A percentile compares a stretch with the other conserved stretches of the same genome.
phyloP scores from a whole-genome alignment of 768 basidiomycete species.

The Fistulinella prunicolor region DNA sequence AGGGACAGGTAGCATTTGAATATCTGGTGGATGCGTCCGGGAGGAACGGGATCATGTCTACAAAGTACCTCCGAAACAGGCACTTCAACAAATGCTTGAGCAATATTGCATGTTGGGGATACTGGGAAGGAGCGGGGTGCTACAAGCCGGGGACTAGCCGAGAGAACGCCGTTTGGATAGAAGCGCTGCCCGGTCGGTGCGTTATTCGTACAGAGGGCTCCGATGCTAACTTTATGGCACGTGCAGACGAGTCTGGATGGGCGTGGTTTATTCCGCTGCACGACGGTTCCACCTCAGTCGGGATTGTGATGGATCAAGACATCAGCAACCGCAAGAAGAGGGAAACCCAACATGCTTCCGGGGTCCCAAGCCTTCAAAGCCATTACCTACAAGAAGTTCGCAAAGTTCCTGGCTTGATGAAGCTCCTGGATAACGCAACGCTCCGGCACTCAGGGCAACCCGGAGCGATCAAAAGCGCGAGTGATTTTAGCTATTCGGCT shows the following conservation, averaged over 20 bases:
- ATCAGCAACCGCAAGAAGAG: conserved; percentile 28
- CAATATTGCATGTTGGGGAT: conserved; percentile 37
- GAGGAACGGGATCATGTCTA: conserved; percentile 12
- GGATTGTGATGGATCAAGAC: conserved; percentile 47
- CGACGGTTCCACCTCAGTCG: conserved; percentile 48
- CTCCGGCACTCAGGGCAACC: conserved; percentile 6
- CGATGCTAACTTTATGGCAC: background rate
- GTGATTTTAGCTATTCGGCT: conserved; percentile 61
- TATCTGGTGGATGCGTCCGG: conserved; percentile 12
- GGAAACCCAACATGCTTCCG: background rate
- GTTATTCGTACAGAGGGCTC: no score
- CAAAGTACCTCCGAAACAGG: conserved; percentile 35
- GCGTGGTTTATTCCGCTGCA: conserved; percentile 58
- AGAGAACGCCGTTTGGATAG: conserved; percentile 38
- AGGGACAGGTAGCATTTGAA: conserved; percentile 4
- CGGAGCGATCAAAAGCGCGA: conserved; percentile 34
- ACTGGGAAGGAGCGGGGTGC: conserved; percentile 31
- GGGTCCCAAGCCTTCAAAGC: background rate
- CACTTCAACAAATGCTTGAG: conserved; percentile 31
- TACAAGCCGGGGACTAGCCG: conserved; percentile 32
- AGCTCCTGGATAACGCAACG: conserved; percentile 1
- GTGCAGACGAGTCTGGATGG: conserved; percentile 52
- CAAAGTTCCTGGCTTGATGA: conserved; percentile 2
- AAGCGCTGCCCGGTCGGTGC: conserved; percentile 24
- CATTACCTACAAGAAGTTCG: conserved; percentile 8